Conservation (phyloP, 805 yeast genomes). For the Candida lessepsii region DNA sequence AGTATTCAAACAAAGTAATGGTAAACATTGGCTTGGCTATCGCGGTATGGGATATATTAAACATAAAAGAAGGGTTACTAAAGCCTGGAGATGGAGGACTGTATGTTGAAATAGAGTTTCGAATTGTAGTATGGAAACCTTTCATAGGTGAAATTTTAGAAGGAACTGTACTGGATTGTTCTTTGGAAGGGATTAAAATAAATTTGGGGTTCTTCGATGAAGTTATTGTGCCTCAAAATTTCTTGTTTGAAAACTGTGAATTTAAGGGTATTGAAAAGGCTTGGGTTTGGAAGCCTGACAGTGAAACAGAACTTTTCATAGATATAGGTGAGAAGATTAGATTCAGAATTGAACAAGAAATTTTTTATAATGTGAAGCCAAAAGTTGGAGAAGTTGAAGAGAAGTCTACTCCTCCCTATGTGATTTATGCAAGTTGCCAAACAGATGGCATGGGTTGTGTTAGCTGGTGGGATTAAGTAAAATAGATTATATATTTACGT, state of each 20-base stretch:
- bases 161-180: conserved; percentile 90
- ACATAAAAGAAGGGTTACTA: conserved; percentile 83
- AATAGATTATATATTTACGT: conserved; percentile 4
- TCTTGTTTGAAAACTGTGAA: conserved; percentile 75
- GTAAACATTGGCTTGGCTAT: conserved; percentile 82
- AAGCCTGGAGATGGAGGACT: conserved; percentile 95
- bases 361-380: conserved; percentile 82
- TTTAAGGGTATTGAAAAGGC: conserved; percentile 78
- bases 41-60: conserved; percentile 77
- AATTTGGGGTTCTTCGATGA: conserved; percentile 89
- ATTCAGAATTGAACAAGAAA: conserved; percentile 87
- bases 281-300: conserved; percentile 90
- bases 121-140: conserved; percentile 86
- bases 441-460: conserved; percentile 96
- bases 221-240: conserved; percentile 79
- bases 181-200: conserved; percentile 82
- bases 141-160: conserved; percentile 89
- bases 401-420: conserved; percentile 71
- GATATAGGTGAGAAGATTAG: conserved; percentile 91
- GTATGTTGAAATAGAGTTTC: conserved; percentile 68
- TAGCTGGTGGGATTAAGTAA: conserved; percentile 85
- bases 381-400: conserved; percentile 44
- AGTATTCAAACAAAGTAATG: conserved; percentile 83
- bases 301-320: conserved; percentile 69
- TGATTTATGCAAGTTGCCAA: conserved; percentile 85